Base-by-base conservation (phyloP, 2,329 filamentous ascomycete species). In the Aspergillus bombycis region DNA sequence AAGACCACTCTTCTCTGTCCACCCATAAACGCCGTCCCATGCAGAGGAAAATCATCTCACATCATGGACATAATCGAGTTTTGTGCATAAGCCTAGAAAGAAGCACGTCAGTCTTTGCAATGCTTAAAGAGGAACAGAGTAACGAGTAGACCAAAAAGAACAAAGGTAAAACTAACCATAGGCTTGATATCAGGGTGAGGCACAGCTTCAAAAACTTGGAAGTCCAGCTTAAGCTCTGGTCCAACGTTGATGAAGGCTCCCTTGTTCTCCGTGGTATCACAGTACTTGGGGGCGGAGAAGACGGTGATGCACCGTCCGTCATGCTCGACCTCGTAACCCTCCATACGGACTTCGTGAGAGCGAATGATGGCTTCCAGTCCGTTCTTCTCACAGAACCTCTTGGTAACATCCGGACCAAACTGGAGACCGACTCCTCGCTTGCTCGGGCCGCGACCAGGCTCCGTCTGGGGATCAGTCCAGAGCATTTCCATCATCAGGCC, bases 401-500 rank as follows among this genome's bases (percentile, higher is more conserved):
- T 96, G 26, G 95, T 99, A 63, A 99, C 89, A 76, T 99, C 95
- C 0, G 95, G 95, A 0, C 95, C 95, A 72, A 99, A 99, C 77
- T 98, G 94, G 80, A 98, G 87, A 58, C 95, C 95, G 23, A 99
- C 94, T 69, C 95, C 95, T 76, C 95, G 88, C 85, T 99, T 99
- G 83, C 93, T 97, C 52, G 95, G 95, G 10, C 94, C 93, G 70
- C 95, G 89, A 58, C 95, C 95, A 32, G 91, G 89, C 70, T 89
- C 85, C 0, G 91, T 86, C 78, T 99, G 95, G 3, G 95, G 95
- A 76, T 99, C 95, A 0, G 95, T 98, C 95, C 95, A 99, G 54
- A 99, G 86, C 95, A 99, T 99, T 81, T 99, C 95, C 95, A 99
- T 99, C 95, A 99, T 99, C 72, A 99, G 82, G 16, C 95, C 95